Percentiles rank a stretch among this genome's conserved stretches.
Evolutionary conservation across 345 rosid species (phyloP).

Genomic region (Eucalyptus grandis): DNA sequence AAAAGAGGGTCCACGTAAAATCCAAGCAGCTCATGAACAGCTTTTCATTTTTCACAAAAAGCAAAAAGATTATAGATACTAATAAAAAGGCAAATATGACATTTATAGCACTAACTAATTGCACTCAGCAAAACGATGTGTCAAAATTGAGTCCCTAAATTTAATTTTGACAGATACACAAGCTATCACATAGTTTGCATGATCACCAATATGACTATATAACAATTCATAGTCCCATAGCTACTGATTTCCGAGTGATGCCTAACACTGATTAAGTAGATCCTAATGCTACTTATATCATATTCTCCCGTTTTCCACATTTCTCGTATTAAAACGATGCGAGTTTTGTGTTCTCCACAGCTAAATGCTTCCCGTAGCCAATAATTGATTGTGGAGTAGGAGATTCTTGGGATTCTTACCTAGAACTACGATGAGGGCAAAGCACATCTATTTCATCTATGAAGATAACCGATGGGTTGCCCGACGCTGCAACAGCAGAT

Average conservation of each 20-base stretch:
- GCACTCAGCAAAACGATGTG: background rate
- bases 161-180: background rate
- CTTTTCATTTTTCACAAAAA: background rate
- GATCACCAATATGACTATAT: background rate
- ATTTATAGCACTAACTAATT: background rate
- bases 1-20: background rate
- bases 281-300: background rate
- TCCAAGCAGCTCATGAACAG: background rate
- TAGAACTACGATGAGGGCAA: conserved; percentile 69
- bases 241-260: background rate
- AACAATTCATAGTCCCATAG: background rate
- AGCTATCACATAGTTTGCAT: background rate
- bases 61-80: background rate
- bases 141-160: background rate
- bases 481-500: conserved; percentile 42
- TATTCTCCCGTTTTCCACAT: background rate
- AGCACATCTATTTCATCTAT: conserved; percentile 89
- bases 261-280: background rate
- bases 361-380: background rate
- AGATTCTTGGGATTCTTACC: conserved; percentile 13
- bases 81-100: background rate
- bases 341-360: background rate
- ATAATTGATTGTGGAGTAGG: background rate
- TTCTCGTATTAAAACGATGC: background rate
- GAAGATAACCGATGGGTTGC: conserved; percentile 69